phyloP scores from a whole-genome alignment of 768 basidiomycete genomes.

The button mushroom (Agaricus bisporus) region DNA sequence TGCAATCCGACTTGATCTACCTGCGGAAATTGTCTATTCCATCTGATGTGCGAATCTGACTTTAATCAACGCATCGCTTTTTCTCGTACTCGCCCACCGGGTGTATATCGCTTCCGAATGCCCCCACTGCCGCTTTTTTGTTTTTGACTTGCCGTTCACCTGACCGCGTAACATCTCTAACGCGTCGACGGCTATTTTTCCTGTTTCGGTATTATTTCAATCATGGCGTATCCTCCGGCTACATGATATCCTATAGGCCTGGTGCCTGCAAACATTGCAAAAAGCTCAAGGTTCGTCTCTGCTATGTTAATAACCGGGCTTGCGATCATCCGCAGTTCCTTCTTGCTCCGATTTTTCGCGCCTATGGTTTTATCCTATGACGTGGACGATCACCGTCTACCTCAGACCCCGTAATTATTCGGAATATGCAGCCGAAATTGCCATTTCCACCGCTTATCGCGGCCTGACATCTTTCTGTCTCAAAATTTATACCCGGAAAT shows the following conservation, averaged over 20 bases:
- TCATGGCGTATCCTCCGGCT: not conserved
- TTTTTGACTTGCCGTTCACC: not conserved
- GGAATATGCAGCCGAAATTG: not conserved
- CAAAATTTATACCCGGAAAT: not conserved
- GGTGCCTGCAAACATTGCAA: slow-evolving; percentile 87
- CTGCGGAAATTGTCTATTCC: not conserved
- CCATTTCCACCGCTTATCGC: not conserved
- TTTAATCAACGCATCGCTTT: slow-evolving; percentile 5
- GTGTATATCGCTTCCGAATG: slow-evolving; percentile 11
- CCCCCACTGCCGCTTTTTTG: not conserved
- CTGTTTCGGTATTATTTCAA: not conserved
- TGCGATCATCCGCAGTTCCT: not conserved
- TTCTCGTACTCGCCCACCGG: slow-evolving; percentile 7
- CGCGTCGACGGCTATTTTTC: too few relatives aligned
- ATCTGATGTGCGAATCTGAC: not conserved
- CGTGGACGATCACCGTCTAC: not conserved
- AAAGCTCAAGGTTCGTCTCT: slow-evolving; percentile 66
- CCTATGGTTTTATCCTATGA: not conserved
- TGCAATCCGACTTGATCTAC: too few relatives aligned
- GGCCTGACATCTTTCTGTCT: not conserved
- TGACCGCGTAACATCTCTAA: too few relatives aligned
- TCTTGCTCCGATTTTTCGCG: not conserved
- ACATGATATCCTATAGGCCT: slow-evolving; percentile 37
- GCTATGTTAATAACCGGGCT: slow-evolving; percentile 7
- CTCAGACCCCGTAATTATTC: not conserved